A percentile compares a stretch with the other conserved stretches of the same genome.
phyloP scores from a whole-genome alignment of 2,329 filamentous ascomycete genomes.

The Penicillium sumatraense region DNA sequence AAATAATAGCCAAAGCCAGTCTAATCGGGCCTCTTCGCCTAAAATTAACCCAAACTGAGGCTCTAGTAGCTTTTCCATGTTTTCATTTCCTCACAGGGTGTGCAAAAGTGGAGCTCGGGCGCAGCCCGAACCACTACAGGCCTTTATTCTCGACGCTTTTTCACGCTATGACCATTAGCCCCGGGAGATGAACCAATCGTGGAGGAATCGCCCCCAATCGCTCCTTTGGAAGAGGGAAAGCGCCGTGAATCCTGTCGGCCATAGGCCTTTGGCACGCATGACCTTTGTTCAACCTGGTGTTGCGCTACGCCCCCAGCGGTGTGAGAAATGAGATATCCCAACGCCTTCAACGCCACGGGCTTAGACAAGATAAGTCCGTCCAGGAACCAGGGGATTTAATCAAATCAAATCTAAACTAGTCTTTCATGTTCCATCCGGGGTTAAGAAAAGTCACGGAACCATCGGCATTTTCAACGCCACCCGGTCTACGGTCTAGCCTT shows the following conservation, averaged over 20 bases:
- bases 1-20: background rate
- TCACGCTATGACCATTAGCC: slow-evolving; percentile 2
- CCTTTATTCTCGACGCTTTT: background rate
- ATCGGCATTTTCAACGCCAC: background rate
- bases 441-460: background rate
- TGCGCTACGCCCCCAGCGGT: background rate
- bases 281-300: too few relatives aligned
- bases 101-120: background rate
- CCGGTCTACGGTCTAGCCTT: background rate
- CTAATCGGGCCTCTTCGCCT: background rate
- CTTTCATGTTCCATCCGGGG: background rate
- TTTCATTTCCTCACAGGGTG: background rate
- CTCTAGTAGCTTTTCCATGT: slow-evolving; percentile 5
- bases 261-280: background rate
- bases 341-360: background rate
- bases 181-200: slow-evolving; percentile 13
- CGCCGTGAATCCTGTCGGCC: background rate
- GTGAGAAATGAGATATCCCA: background rate
- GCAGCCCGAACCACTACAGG: background rate
- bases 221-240: background rate
- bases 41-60: slow-evolving; percentile 9
- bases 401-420: background rate
- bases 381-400: background rate
- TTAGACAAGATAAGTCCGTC: background rate
- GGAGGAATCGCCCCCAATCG: slow-evolving; percentile 9